A percentile compares a stretch with the other conserved stretches of the same genome.
These are phyloP conservation scores for Umbelopsis vinacea DNA, from an alignment of 192 early-diverging fungal genomes.

Conservation along the genomic window DNA sequence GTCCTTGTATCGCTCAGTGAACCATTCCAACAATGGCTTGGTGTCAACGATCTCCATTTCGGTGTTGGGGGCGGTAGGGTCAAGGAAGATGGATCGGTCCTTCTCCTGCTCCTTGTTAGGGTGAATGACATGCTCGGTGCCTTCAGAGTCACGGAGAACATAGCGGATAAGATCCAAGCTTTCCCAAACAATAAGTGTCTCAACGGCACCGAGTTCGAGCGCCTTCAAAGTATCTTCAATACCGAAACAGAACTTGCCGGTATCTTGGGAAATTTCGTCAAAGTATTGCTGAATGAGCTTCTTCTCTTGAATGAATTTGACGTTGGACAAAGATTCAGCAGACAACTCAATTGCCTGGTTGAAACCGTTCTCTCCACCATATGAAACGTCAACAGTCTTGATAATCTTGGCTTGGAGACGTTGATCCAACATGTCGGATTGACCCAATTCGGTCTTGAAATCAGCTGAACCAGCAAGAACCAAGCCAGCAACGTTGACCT, in stretches of 20 bases:
- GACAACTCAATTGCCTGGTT: slow-evolving; percentile 96
- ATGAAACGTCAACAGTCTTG: slow-evolving; percentile 96
- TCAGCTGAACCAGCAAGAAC: slow-evolving; percentile 98
- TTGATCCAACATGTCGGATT: slow-evolving; percentile 96
- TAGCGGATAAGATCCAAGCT: slow-evolving; percentile 84
- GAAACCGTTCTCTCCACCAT: slow-evolving; percentile 99
- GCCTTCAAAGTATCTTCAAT: slow-evolving; percentile 96
- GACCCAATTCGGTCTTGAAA: slow-evolving; percentile 96
- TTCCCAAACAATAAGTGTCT: slow-evolving; percentile 98
- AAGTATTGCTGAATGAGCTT: slow-evolving; percentile 96
- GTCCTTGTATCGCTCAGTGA: slow-evolving; percentile 97
- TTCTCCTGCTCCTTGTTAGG: slow-evolving; percentile 88
- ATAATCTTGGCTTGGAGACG: slow-evolving; percentile 88
- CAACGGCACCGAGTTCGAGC: slow-evolving; percentile 97
- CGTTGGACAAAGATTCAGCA: slow-evolving; percentile 89
- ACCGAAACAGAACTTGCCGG: slow-evolving; percentile 96
- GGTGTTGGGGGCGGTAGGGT: slow-evolving; percentile 48
- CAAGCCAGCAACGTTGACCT: slow-evolving; percentile 81
- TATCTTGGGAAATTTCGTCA: slow-evolving; percentile 95
- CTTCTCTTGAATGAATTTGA: slow-evolving; percentile 99
- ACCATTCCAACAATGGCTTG: slow-evolving; percentile 92
- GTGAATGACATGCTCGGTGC: slow-evolving; percentile 70
- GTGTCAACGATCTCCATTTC: slow-evolving; percentile 87
- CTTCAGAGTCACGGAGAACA: slow-evolving; percentile 74
- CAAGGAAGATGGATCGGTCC: slow-evolving; percentile 72